Percentiles rank a stretch among this genome's conserved stretches.
Evolutionary conservation across 495 filamentous ascomycete species (phyloP).

Genomic region (Penicilliopsis zonata): DNA sequence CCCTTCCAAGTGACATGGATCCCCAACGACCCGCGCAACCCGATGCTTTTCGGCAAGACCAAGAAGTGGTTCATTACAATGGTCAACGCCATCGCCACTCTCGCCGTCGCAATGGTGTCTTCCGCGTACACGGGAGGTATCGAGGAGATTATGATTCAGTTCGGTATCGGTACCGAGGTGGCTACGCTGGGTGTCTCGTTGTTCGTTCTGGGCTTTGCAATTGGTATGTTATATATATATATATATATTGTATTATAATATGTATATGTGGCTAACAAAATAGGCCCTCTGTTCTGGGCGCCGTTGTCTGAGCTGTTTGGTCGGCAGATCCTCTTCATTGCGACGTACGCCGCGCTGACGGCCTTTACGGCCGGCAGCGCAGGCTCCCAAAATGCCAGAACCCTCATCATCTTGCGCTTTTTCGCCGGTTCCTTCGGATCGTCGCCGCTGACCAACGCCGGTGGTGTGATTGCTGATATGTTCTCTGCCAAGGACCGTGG

Average conservation of each 20-base stretch:
- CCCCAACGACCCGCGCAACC: conserved; percentile 57
- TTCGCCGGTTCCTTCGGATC: conserved; percentile 70
- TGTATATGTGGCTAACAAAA: no score
- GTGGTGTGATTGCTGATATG: conserved; percentile 68
- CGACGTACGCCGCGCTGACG: conserved; percentile 50
- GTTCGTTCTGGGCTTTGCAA: conserved; percentile 69
- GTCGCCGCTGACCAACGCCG: conserved; percentile 59
- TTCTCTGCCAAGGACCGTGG: conserved; percentile 53
- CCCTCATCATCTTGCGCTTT: conserved; percentile 64
- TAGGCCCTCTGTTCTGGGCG: conserved; percentile 50
- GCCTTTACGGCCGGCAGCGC: conserved; percentile 58
- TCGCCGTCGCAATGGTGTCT: conserved; percentile 65
- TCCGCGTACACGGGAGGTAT: conserved; percentile 68
- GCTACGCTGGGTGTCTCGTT: conserved; percentile 58
- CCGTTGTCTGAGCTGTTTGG: conserved; percentile 63
- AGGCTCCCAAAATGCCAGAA: conserved; percentile 47
- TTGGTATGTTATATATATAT: no score
- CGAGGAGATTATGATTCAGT: conserved; percentile 44
- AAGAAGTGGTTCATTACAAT: conserved; percentile 65
- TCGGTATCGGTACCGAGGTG: conserved; percentile 46
- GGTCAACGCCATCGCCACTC: conserved; percentile 51
- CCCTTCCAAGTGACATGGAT: conserved; percentile 69
- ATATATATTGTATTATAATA: no score
- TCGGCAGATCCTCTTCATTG: conserved; percentile 54
- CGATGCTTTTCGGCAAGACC: conserved; percentile 45